Base-by-base conservation (phyloP, 345 rosid species). In the Iberis pinnata region DNA sequence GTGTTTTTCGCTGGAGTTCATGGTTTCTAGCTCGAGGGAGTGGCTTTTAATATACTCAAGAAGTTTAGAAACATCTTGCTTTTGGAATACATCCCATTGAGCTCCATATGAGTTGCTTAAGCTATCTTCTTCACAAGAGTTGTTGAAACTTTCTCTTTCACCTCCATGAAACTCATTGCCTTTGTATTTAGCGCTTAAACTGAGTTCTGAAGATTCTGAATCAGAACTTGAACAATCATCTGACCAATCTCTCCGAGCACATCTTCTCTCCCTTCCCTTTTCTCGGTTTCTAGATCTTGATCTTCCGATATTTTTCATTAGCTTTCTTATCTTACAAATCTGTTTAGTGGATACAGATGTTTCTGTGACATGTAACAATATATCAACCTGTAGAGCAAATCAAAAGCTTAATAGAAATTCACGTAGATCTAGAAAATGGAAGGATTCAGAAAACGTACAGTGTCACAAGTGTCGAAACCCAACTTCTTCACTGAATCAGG, bases 41-140 rank as follows among this genome's bases (percentile, higher is more conserved):
- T 92, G 82, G 76, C 61, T 80, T 49, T 62, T 74, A 29, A 92
- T 74, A 67, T 88, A 92, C 42, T 83, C 90, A 18, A 77, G 64
- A 53, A 92, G 83, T 72, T 81, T 81, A 32, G 85, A 88, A 58
- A 80, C 87, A 73, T 92, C 98, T 72, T 81, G 85, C 60, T 81
- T 77, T 53, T 82, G 88, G 59, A 92, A 92, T 61, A 88, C 82
- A 76, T 88, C 98, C 98, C 98, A 92, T 41, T 68, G 82, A 19
- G 85, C 94, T 65, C 98, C 94, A 50, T 76, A 80, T 33, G 86
- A 64, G 45, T 62, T 70, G 20, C 63, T 72, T 47, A 62, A 12
- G 4, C 46, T 60, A 63, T 68, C 76, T 66, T 60, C 65, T 69
- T 46, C 48, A 49, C 47, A 53, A 47, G 60, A 53, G 31, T 53